Conservation (phyloP, 2,329 filamentous ascomycete genomes). For the Calonectria pseudoreteaudii region DNA sequence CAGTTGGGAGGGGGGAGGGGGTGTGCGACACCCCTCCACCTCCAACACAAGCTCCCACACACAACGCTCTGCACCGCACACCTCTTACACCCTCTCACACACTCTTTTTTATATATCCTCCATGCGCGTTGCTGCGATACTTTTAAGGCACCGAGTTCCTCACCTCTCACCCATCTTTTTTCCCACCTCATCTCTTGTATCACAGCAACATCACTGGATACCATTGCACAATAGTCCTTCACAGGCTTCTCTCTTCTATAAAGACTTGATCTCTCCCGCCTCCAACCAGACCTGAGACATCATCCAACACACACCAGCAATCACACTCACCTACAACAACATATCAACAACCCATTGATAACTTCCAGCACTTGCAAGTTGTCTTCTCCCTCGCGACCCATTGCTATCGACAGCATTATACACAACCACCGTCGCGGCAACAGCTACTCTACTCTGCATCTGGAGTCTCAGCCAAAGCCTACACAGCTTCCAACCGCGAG, state of each 20-base stretch:
- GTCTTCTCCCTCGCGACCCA: constrained; percentile 31
- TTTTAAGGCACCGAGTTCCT: constrained; percentile 37
- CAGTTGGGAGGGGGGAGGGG: not conserved
- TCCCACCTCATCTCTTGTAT: constrained; percentile 30
- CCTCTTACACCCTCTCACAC: constrained; percentile 6
- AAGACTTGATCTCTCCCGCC: constrained; percentile 29
- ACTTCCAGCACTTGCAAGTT: constrained; percentile 26
- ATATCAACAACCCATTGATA: constrained; percentile 21
- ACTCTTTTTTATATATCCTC: constrained; percentile 38
- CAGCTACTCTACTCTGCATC: constrained; percentile 25
- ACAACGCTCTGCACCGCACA: constrained; percentile 12
- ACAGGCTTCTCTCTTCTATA: constrained; percentile 33
- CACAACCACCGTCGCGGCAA: constrained; percentile 31
- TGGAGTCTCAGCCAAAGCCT: constrained; percentile 25
- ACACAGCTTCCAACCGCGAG: constrained; percentile 15
- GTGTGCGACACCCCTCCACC: constrained; percentile 1
- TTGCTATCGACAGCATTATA: constrained; percentile 37
- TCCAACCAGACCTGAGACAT: constrained; percentile 28
- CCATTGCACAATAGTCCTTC: constrained; percentile 1
- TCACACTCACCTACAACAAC: constrained; percentile 13
- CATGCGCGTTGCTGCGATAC: constrained; percentile 25
- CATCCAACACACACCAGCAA: constrained; percentile 7
- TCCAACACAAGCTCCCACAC: constrained; percentile 13
- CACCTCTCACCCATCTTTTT: constrained; percentile 27
- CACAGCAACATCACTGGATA: constrained; percentile 16